Evolutionary conservation across 2,329 filamentous ascomycete genomes (phyloP).

Genomic region (Alternaria brassicae): DNA sequence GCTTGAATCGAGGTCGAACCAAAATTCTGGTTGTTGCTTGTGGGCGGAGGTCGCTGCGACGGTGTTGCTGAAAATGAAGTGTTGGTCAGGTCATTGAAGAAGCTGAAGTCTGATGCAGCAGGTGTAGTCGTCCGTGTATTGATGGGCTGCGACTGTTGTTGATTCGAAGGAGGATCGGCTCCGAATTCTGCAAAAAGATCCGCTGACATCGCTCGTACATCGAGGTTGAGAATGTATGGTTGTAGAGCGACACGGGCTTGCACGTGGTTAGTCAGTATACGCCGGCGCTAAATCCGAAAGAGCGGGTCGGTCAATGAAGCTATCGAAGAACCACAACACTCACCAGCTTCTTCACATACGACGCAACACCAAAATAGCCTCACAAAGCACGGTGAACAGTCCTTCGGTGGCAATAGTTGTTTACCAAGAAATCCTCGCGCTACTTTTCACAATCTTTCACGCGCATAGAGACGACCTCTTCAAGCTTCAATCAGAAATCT

Average conservation of each 20-base stretch:
- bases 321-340: not conserved
- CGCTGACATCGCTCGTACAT: conserved; percentile 39
- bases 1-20: not conserved
- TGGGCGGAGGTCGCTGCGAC: conserved; percentile 17
- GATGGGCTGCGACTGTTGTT: conserved; percentile 19
- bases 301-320: conserved; percentile 9
- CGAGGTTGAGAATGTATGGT: conserved; percentile 7
- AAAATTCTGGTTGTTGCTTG: conserved; percentile 14
- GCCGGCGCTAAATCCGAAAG: conserved; percentile 26
- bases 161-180: conserved; percentile 22
- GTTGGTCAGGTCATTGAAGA: conserved; percentile 44
- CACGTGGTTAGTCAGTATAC: conserved; percentile 21
- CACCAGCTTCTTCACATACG: not conserved
- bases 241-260: conserved; percentile 13
- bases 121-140: conserved; percentile 7
- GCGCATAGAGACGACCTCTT: not conserved
- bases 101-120: conserved; percentile 36
- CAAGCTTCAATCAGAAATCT: not conserved
- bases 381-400: not conserved
- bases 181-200: conserved; percentile 48
- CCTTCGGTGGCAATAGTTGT: not conserved
- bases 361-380: not conserved
- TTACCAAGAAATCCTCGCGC: too few species aligned
- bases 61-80: conserved; percentile 23
- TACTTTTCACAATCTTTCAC: not conserved